phyloP scores from a whole-genome alignment of 176 grass and related monocot genomes.

The Pontederia crassipes region DNA sequence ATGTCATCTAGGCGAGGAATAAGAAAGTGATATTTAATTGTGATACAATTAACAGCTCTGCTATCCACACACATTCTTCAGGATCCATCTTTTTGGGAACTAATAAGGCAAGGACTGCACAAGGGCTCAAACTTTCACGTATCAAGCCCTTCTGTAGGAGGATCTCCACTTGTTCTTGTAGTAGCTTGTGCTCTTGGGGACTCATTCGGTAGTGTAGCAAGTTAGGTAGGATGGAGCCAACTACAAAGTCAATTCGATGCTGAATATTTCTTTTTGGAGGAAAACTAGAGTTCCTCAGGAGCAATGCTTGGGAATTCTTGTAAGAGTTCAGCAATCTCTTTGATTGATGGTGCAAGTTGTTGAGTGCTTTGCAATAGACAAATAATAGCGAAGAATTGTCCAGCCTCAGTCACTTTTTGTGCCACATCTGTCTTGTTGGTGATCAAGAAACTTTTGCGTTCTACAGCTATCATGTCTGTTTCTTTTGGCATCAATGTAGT shows the following conservation, averaged over 20 bases:
- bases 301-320: not conserved
- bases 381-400: too few species aligned
- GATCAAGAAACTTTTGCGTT: too few species aligned
- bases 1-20: not conserved
- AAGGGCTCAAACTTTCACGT: not conserved
- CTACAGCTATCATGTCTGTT: too few species aligned
- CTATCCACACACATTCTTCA: not conserved
- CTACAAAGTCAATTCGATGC: not conserved
- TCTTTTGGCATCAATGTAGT: too few species aligned
- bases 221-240: not conserved
- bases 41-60: not conserved
- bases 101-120: not conserved
- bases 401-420: too few species aligned
- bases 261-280: not conserved
- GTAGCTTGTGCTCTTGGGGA: not conserved
- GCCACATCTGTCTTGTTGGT: too few species aligned
- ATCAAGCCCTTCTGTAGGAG: not conserved
- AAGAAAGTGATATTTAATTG: not conserved
- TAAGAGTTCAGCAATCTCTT: not conserved
- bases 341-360: not conserved
- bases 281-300: not conserved
- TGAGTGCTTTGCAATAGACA: not conserved
- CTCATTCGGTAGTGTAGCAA: not conserved
- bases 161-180: not conserved
- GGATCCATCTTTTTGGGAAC: not conserved